Evolutionary conservation across 164 flowering plant genomes (phyloP), one percentile per base, ranked within the genome.

Genomic region (Litsea cubeba): DNA sequence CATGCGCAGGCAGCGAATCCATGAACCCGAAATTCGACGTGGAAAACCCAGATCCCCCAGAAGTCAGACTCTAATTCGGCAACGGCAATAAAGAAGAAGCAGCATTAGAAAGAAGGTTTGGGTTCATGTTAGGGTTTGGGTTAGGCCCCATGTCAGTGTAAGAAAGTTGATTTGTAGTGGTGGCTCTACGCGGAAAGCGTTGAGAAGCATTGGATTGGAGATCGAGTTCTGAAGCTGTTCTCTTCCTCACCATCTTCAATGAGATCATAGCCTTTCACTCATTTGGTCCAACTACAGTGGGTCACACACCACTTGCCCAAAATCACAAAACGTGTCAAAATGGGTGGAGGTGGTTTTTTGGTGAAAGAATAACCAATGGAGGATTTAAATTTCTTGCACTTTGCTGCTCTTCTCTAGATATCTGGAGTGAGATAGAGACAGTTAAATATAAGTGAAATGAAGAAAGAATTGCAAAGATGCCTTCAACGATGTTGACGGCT

Each of bases 191-290:
- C 2, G 75, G 75, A 50, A 81, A 74, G 64, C 85, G 78, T 3
- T 24, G 69, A 66, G 63, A 14, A 49, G 72, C 26, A 57, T 63
- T 40, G 69, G 71, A 6, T n/a, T n/a, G n/a, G n/a, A n/a, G n/a
- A n/a, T n/a, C n/a, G n/a, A n/a, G n/a, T n/a, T n/a, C n/a, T n/a
- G 95, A 83, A 46, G 94, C 91, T 62, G 80, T 76, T 67, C 97
- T 83, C 79, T 91, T 32, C 35, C 5, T 5, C 35, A 32, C 35
- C 35, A 3, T 3, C 5, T 32, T 32, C 35, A 32, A 32, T 32
- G 35, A 3, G 35, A 32, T 32, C 35, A 32, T 5, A 32, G 35
- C 35, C 35, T 32, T 32, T 3, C 5, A 32, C 35, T 32, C 35
- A 32, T 32, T 32, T 32, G 35, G 35, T 32, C 5, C 35, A 32